Percentiles rank a stretch among this genome's conserved stretches.
Evolutionary conservation across 352 stramenopile species (phyloP).

Genomic region (Elongisporangium senticosum): DNA sequence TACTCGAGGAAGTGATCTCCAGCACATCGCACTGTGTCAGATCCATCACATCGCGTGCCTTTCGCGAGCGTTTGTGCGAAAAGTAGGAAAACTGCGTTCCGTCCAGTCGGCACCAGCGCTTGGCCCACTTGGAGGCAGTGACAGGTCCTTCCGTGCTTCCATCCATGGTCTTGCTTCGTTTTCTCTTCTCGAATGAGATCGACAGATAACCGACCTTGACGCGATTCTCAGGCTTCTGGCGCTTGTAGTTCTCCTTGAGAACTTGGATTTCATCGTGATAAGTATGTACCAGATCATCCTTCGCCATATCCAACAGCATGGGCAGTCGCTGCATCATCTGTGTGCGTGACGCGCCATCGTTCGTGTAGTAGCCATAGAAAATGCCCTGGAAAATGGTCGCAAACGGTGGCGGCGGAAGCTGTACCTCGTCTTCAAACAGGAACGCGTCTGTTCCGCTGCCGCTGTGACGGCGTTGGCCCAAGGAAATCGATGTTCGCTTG

Average conservation of each 20-base stretch:
- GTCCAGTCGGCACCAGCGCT: conserved; percentile 78
- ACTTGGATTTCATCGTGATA: conserved; percentile 83
- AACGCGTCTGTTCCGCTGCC: neutral
- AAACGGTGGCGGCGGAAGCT: conserved; percentile 39
- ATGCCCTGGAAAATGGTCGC: conserved; percentile 61
- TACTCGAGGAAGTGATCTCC: conserved; percentile 56
- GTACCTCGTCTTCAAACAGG: conserved; percentile 12
- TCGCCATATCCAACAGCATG: conserved; percentile 59
- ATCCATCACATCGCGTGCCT: conserved; percentile 68
- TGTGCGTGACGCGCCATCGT: conserved; percentile 40
- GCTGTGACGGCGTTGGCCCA: neutral
- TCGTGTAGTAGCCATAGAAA: conserved; percentile 71
- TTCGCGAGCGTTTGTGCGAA: conserved; percentile 72
- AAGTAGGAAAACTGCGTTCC: conserved; percentile 76
- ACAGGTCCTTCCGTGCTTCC: conserved; percentile 51
- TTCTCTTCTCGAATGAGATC: conserved; percentile 70
- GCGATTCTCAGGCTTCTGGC: conserved; percentile 66
- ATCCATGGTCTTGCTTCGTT: conserved; percentile 43
- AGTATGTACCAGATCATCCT: conserved; percentile 75
- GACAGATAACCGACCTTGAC: conserved; percentile 77
- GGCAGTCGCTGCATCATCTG: conserved; percentile 70
- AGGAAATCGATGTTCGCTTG: conserved; percentile 16
- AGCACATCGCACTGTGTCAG: conserved; percentile 61
- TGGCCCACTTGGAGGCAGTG: conserved; percentile 70
- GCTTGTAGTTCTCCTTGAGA: conserved; percentile 82